Base-by-base conservation (phyloP, 345 rosid genomes). In the Anacardium occidentale region DNA sequence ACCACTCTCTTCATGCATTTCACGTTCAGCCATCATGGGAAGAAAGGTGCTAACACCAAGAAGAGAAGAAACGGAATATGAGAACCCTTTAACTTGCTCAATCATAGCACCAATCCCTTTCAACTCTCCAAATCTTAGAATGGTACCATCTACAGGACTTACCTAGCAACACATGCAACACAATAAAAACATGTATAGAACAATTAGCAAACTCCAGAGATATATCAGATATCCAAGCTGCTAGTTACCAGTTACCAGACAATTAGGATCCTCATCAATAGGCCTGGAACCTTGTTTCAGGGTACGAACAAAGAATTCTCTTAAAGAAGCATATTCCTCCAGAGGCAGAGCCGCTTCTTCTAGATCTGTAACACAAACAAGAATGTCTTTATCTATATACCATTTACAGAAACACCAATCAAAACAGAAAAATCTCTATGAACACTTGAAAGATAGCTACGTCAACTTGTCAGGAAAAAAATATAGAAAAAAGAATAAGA, bases 241-340 rank as follows among this genome's bases (percentile, higher is more conserved):
- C 84, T 71, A 74, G 90, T 85, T 89, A 88, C 90, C 91, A 82
- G 96, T 89, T 92, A 95, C 98, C 99, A 92, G 96, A 84, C 98
- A 89, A 78, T 81, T 70, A 21, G 94, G 97, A 79, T 92, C 88
- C 15, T 84, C 81, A 62, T 92, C 90, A 62, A 95, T 87, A 47
- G 98, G 98, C 75, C 99, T 89, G 80, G 86, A 88, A 80, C 97
- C 96, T 81, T 91, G 89, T 82, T 85, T 91, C 85, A 95, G 76
- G 66, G 85, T 81, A 32, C 99, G 98, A 61, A 84, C 88, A 83
- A 95, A 92, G 85, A 95, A 92, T n/a, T 91, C 97, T 68, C 72
- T 85, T 69, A 95, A 73, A 48, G 98, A 87, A 77, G 87, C 83
- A 79, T 95, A 95, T 44, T 85, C 81, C 53, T 91, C 90, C n/a